Base-by-base conservation (phyloP, 768 basidiomycete genomes). In the Russula olivacea region DNA sequence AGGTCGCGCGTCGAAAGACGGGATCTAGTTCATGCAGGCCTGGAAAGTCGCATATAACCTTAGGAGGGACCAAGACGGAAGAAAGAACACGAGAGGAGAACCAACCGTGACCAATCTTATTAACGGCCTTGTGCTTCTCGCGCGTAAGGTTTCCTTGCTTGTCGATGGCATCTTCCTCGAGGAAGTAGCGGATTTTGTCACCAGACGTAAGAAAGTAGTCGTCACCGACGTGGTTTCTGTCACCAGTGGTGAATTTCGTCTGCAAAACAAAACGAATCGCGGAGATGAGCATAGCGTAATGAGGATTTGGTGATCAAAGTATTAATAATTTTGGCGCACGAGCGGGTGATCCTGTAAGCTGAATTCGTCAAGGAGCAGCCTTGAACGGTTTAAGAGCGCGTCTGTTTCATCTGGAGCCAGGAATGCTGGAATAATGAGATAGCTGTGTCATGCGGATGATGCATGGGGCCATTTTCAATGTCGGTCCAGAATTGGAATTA, bases 101-200 rank as follows among this genome's bases (percentile, higher is more conserved):
- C 91, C 92, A 90, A 90, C 91, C 92, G 71, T 93, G 91, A 2
- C 92, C 89, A 64, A 95, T 93, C 82, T 99, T 99, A 76, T 99
- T 99, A 30, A 98, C 89, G 0, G 92, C 85, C 69, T 82, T 84
- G 51, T 85, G 77, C 72, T 91, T 91, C 60, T 83, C 81, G 61
- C 83, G 77, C 1, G 80, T 81, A 72, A 99, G 80, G 68, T 85
- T 86, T 2, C 92, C 89, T 36, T 82, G 72, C 28, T 75, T 68
- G 64, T 86, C 82, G 7, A 97, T 78, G 0, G 95, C 93, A 55
- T 88, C 92, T 68, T 91, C 87, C 72, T 98, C 97, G 49, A 99
- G 78, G 74, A 99, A 98, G 74, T 87, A 98, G 7, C 90, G 86
- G 63, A 98, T 91, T 79, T 97, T 97, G 74, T 98, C 93, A 2